phyloP scores from a whole-genome alignment of 2,329 filamentous ascomycete genomes.

The Aspergillus novoparasiticus region DNA sequence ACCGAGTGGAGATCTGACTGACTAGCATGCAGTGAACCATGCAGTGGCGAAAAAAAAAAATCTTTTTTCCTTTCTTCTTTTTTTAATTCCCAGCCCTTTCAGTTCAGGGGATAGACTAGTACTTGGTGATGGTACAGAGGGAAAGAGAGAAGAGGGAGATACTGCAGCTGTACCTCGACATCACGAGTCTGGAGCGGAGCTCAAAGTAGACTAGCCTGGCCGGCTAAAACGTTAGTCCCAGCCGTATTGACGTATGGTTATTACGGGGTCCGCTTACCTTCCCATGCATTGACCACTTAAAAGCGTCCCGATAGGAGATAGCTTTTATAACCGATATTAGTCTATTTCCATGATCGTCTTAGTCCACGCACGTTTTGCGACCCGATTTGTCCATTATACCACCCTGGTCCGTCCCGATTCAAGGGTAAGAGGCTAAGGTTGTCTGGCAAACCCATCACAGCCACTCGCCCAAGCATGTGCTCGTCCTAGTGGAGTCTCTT shows the following conservation, averaged over 20 bases:
- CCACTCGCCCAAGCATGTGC: conserved; percentile 13
- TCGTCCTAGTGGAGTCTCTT: background rate
- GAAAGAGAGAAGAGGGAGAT: background rate
- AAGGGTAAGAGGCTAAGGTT: background rate
- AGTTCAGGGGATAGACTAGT: background rate
- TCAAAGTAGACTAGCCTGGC: background rate
- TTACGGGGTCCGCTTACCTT: background rate
- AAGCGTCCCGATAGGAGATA: background rate
- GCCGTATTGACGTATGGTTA: background rate
- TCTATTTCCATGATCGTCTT: background rate
- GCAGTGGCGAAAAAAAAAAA: background rate
- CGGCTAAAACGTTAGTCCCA: background rate
- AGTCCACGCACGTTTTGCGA: background rate
- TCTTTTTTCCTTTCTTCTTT: background rate
- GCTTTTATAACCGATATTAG: background rate
- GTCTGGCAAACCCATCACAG: background rate
- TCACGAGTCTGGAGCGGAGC: background rate
- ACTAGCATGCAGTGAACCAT: background rate
- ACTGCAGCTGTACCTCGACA: background rate
- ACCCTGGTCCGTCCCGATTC: background rate
- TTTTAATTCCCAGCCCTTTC: background rate
- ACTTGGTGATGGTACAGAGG: no score
- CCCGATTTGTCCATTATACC: background rate
- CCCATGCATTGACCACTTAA: background rate
- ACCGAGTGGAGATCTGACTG: background rate